Base-by-base conservation (phyloP, 1,284 basidiomycete species). In the Puccinia hordei region DNA sequence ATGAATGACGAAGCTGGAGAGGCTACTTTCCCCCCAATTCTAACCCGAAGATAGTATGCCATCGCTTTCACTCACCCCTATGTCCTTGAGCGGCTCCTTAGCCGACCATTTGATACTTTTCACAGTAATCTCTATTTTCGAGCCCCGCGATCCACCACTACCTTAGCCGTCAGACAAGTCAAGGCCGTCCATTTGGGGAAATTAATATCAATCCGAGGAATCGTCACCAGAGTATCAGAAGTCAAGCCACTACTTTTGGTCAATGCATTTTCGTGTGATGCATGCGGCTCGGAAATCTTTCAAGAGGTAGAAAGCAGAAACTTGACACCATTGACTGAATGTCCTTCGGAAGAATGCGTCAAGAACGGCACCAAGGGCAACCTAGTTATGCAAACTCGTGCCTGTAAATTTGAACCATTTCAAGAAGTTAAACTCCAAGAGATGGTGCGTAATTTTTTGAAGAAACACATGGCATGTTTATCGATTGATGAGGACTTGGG, bases 341-440 rank as follows among this genome's bases (percentile, higher is more conserved):
- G 97, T 86, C 83, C 84, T 38, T 83, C 82, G 30, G 79, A 82
- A 15, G 91, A 93, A 82, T 98, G 96, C 86, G 88, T 90, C 86
- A 92, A 91, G 86, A 96, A 98, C 85, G 89, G 90, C n/a, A 91
- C 94, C 69, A 91, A 89, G 49, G 95, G 95, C 9, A 92, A 92
- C n/a, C 87, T 99, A 81, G 93, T 97, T 85, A 98, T 98, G 92
- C 97, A 99, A 87, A 98, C 96, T 2, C 90, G 97, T 49, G 97
- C 97, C 27, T 94, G 93, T 87, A 91, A 97, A 81, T 99, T 99
- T 87, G 93, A 92, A 84, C 94, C 96, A 0, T 99, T 99, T 89
- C 97, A 99, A 85, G 97, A 99, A 86, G 91, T 98, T 83, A 97
- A 97, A 87, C 94, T 99, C 69, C 97, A 99, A 86, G 97, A 99